Base-by-base conservation (phyloP, 1,284 basidiomycete species). In the Apiotrichum montevideense region DNA sequence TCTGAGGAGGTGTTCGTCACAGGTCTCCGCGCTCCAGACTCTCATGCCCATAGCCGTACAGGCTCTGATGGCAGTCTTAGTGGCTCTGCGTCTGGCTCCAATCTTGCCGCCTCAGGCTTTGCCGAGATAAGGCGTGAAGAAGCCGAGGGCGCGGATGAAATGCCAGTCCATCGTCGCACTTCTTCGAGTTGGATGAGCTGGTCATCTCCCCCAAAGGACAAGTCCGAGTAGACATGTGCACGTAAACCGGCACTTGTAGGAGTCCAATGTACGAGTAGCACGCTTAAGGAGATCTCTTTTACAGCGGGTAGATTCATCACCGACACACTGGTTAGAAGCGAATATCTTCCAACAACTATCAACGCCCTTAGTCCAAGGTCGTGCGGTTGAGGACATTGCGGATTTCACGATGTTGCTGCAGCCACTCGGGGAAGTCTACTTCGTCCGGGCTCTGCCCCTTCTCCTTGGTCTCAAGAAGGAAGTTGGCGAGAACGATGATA, bases 401-500 rank as follows among this genome's bases (percentile, higher is more conserved):
- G 55, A 96, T 93, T 77, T 96, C 92, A 51, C 89, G 80, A 66
- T 85, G 87, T 68, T 89, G 85, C 51, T 79, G 80, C 59, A 96
- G 79, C 91, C 93, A 96, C 44, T 80, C 81, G 3, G 88, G 85
- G 79, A 96, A 96, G 54, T 71, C 66, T 2, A 67, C 59, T 48
- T 68, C 21, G 5, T 63, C 82, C 13, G 79, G 72, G 53, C 82
- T 75, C 48, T 71, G 70, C 5, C 71, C 78, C 46, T 74, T 72
- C 35, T 78, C 71, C 51, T 75, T 76, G 70, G 81, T 82, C 76
- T 97, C 95, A 54, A 98, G 84, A 63, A 98, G 79, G 75, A 96
- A 98, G 74, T 96, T 94, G 34, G 96, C 88, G 62, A 98, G 91
- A 6, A 92, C 91, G 65, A 98, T 96, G 47, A 98, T 79, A 6